phyloP scores from a whole-genome alignment of 2,329 filamentous ascomycete species.

The Pseudogymnoascus pannorum region DNA sequence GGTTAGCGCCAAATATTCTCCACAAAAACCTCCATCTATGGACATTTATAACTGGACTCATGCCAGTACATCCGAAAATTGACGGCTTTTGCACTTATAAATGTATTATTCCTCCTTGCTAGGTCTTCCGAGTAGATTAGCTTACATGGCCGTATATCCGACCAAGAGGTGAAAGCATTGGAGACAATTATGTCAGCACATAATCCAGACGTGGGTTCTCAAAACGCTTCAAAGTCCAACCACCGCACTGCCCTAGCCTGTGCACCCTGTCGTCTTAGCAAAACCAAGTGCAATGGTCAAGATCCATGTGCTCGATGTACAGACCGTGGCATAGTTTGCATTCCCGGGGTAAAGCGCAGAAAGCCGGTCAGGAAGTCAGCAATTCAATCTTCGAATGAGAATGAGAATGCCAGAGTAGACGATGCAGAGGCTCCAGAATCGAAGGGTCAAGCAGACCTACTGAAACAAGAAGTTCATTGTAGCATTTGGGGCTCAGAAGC shows the following conservation, averaged over 20 bases:
- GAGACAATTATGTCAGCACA: background rate
- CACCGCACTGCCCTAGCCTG: slow-evolving; percentile 8
- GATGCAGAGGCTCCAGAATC: background rate
- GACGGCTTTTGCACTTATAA: background rate
- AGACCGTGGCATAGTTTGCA: slow-evolving; percentile 10
- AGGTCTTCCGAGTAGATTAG: background rate
- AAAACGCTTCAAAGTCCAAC: background rate
- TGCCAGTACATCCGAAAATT: background rate
- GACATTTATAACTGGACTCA: background rate
- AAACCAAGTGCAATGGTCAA: slow-evolving; percentile 10
- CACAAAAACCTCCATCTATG: background rate
- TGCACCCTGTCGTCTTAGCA: slow-evolving; percentile 8
- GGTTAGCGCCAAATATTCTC: background rate
- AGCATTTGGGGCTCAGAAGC: slow-evolving; percentile 8
- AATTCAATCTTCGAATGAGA: background rate
- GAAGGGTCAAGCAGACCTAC: background rate
- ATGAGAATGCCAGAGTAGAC: background rate
- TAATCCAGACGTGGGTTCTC: background rate
- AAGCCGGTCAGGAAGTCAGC: background rate
- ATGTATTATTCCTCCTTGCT: background rate
- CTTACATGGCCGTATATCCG: background rate
- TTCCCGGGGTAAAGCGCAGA: slow-evolving; percentile 5
- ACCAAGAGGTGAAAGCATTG: background rate
- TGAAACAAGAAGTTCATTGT: slow-evolving; percentile 9
- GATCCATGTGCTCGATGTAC: slow-evolving; percentile 9